Percentiles rank a stretch among this genome's conserved stretches.
Conservation (phyloP, 2,329 filamentous ascomycete species). For the Lachnellula cervina region DNA sequence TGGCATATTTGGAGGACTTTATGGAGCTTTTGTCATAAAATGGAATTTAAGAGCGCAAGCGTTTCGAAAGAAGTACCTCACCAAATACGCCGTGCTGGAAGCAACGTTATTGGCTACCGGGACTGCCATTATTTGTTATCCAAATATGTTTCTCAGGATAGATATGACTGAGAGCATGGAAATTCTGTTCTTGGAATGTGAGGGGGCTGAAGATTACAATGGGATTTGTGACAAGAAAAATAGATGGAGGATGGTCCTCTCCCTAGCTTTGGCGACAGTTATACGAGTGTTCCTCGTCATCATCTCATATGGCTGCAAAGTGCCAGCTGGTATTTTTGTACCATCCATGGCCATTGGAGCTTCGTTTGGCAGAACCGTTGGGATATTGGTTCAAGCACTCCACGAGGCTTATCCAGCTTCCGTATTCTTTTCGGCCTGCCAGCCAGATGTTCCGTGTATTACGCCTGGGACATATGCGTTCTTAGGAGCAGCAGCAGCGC, state of each 20-base stretch:
- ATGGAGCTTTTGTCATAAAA: constrained; percentile 95
- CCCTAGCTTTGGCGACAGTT: constrained; percentile 72
- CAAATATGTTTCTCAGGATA: constrained; percentile 89
- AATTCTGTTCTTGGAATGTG: constrained; percentile 90
- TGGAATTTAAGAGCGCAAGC: constrained; percentile 90
- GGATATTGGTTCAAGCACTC: constrained; percentile 85
- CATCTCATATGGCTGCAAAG: constrained; percentile 95
- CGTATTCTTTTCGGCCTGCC: constrained; percentile 81
- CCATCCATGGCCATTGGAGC: constrained; percentile 97
- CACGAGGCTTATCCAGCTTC: constrained; percentile 79
- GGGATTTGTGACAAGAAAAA: constrained; percentile 78
- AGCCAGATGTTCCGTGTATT: constrained; percentile 90
- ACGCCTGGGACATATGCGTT: constrained; percentile 97
- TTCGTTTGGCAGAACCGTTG: constrained; percentile 88
- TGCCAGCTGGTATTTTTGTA: constrained; percentile 95
- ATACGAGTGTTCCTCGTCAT: constrained; percentile 82
- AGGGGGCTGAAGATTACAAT: constrained; percentile 81
- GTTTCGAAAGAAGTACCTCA: constrained; percentile 89
- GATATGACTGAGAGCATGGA: constrained; percentile 99
- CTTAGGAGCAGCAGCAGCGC: constrained; percentile 81
- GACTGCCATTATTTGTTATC: constrained; percentile 92
- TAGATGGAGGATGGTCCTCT: constrained; percentile 72
- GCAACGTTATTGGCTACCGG: constrained; percentile 75
- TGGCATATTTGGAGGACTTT: constrained; percentile 88
- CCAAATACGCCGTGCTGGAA: constrained; percentile 79